Evolutionary conservation across 371 early-diverging fungal genomes (phyloP).

Genomic region (Nosema granulosis): DNA sequence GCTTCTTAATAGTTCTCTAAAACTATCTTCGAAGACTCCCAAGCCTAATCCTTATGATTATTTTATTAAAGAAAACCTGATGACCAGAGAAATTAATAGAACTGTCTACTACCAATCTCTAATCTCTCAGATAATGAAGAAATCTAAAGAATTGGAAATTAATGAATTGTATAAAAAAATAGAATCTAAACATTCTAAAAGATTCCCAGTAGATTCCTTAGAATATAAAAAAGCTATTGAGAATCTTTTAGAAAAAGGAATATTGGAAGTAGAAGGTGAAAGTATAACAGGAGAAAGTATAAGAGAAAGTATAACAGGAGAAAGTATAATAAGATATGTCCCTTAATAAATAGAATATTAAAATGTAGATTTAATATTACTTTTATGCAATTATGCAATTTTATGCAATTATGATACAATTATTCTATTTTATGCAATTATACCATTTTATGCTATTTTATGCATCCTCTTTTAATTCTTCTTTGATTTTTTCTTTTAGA

Average conservation of each 20-base stretch:
- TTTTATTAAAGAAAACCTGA: constrained; percentile 20
- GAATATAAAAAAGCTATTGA: constrained; percentile 5
- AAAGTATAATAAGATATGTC: too few species aligned
- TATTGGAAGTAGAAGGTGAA: constrained; percentile 29
- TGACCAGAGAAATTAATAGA: constrained; percentile 13
- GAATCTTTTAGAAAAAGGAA: constrained; percentile 40
- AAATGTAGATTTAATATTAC: too few species aligned
- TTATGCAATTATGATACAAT: too few species aligned
- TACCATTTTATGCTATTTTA: too few species aligned
- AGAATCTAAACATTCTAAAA: not conserved
- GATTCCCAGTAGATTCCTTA: constrained; percentile 11
- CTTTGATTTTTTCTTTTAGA: too few species aligned
- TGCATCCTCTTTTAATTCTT: too few species aligned
- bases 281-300: too few species aligned
- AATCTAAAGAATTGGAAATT: constrained; percentile 10
- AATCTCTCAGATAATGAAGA: constrained; percentile 33
- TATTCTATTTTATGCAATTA: too few species aligned
- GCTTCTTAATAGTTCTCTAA: not conserved
- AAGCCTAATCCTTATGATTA: constrained; percentile 2
- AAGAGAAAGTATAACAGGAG: too few species aligned
- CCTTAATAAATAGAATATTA: too few species aligned
- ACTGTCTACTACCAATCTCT: constrained; percentile 29
- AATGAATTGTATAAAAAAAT: constrained; percentile 13
- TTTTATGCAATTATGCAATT: too few species aligned
- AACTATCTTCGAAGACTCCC: not conserved